phyloP scores from a whole-genome alignment of 768 basidiomycete genomes.

The Saitozyma sp. region DNA sequence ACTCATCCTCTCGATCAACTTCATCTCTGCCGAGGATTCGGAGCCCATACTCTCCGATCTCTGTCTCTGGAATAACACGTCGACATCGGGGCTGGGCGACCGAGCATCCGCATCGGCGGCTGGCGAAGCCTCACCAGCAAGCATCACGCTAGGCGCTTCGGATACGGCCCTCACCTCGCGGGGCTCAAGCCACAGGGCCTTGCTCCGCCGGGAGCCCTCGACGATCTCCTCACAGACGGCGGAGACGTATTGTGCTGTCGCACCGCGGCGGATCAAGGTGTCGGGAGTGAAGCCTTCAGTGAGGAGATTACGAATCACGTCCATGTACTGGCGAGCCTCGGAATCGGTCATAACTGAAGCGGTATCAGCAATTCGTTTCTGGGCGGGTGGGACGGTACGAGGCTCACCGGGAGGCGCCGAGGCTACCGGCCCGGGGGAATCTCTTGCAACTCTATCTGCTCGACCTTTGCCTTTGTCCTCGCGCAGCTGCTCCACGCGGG shows the following conservation, averaged over 20 bases:
- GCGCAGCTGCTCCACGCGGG: background rate
- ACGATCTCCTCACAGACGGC: constrained; percentile 42
- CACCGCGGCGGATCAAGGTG: constrained; percentile 29
- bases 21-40: no score
- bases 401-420: constrained; percentile 17
- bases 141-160: no score
- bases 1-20: no score
- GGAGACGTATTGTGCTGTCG: constrained; percentile 32
- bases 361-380: background rate
- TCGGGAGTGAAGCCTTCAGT: constrained; percentile 36
- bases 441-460: background rate
- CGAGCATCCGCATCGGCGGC: no score
- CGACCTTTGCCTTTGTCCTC: background rate
- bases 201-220: constrained; percentile 16
- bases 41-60: no score
- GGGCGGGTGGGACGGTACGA: background rate
- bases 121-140: no score
- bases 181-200: constrained; percentile 21
- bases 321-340: constrained; percentile 38
- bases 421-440: constrained; percentile 9
- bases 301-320: constrained; percentile 37
- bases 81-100: no score
- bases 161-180: background rate
- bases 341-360: constrained; percentile 28
- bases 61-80: no score